A percentile compares a stretch with the other conserved stretches of the same genome.
Conservation (phyloP, 139 green algal species). For the Axilococcus clingmanii region DNA sequence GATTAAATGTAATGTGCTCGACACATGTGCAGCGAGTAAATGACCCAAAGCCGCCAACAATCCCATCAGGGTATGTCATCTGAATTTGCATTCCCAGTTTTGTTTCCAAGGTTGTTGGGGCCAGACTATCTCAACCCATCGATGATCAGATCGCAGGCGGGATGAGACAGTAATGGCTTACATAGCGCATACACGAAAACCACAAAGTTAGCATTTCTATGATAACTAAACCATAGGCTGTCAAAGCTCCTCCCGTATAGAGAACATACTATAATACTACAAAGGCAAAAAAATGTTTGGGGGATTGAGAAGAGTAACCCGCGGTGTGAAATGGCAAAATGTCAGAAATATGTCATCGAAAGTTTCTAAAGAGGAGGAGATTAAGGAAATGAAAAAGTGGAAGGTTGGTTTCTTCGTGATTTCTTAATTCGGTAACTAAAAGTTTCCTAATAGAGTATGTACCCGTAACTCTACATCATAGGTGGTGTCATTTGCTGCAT, state of each 20-base stretch:
- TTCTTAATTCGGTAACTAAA: background rate
- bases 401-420: background rate
- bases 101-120: too few species aligned
- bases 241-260: background rate
- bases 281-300: background rate
- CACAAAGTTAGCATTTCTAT: background rate
- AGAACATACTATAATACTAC: too few species aligned
- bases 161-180: too few species aligned
- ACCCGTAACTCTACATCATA: background rate
- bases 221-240: background rate
- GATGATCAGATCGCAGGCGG: too few species aligned
- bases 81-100: too few species aligned
- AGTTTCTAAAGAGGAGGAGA: conserved; percentile 8
- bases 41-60: too few species aligned
- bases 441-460: background rate
- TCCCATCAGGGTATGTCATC: too few species aligned
- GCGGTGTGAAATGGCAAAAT: background rate
- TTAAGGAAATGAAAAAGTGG: conserved; percentile 19
- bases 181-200: too few species aligned
- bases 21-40: too few species aligned
- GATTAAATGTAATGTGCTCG: too few species aligned
- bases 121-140: too few species aligned
- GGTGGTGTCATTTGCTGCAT: background rate
- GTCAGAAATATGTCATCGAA: conserved; percentile 5
- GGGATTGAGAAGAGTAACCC: background rate